Base-by-base conservation (phyloP, 2,329 filamentous ascomycete genomes). In the Paramyrothecium roridum region DNA sequence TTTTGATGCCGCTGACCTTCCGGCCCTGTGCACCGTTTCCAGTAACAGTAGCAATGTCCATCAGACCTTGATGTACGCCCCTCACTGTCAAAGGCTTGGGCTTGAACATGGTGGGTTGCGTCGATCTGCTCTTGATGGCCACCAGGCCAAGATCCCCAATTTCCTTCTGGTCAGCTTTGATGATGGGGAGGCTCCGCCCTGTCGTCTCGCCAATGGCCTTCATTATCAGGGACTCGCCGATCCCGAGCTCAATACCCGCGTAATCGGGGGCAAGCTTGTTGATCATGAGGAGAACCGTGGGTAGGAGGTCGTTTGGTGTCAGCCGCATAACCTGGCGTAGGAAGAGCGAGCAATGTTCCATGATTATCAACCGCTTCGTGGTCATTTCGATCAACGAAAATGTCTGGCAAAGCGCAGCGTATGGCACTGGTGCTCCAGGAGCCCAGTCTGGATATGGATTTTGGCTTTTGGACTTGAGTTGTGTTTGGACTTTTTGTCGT, bases 221-320 rank as follows among this genome's bases (percentile, higher is more conserved):
- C 93, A 98, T 98, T 65, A 99, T 97, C 26, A 99, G 75, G 1
- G 93, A 98, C 74, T 99, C 95, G 55, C 95, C 95, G 64, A 99
- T 99, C n/a, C 95, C 95, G 30, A 99, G 81, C 73, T 99, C 95
- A 59, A 99, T 93, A 20, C 95, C 95, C 47, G 93, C 89, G 70
- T 97, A 99, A 67, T 99, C 95, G 3, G 95, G 93, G 2, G 95
- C 95, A 23, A 99, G 84, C 71, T 98, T 98, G 75, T 97, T 97
- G 72, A 96, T 90, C 95, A 99, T 98, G 30, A 99, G 84, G 59
- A 96, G 80, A 22, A 98, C 87, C 0, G 91, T 96, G 0, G 93
- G 87, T 2, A 97, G 81, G 20, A 99, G 80, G 68, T 99, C 95
- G 17, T 87, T 80, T 0, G 95, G 95, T 0, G 92, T 97, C 37